phyloP scores from a whole-genome alignment of 2,329 filamentous ascomycete species.

The Pseudonectria buxi region DNA sequence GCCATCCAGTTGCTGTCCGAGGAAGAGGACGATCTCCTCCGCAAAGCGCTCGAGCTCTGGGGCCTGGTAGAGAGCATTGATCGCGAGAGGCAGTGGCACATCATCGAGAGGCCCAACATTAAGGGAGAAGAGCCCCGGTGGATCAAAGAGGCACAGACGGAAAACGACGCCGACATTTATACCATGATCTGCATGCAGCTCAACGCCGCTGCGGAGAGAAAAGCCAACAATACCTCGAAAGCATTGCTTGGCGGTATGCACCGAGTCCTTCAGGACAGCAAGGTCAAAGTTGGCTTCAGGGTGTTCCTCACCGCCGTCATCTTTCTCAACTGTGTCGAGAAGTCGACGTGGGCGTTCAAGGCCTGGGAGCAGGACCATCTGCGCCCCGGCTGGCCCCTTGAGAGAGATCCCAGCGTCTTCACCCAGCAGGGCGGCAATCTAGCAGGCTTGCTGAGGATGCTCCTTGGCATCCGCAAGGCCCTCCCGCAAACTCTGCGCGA shows the following conservation, averaged over 20 bases:
- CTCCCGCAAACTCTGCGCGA: constrained; percentile 46
- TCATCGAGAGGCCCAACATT: constrained; percentile 40
- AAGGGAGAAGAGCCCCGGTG: constrained; percentile 35
- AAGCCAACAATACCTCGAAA: constrained; percentile 53
- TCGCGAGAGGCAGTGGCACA: constrained; percentile 55
- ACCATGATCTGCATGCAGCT: constrained; percentile 58
- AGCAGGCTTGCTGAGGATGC: constrained; percentile 53
- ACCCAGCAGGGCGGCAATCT: constrained; percentile 54
- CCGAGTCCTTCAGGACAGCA: constrained; percentile 53
- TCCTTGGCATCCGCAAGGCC: constrained; percentile 53
- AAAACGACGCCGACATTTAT: constrained; percentile 50
- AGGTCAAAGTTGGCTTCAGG: constrained; percentile 51
- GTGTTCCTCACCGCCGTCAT: constrained; percentile 57
- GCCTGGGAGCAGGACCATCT: constrained; percentile 59
- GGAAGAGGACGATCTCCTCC: constrained; percentile 47
- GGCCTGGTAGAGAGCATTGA: constrained; percentile 59
- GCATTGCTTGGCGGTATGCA: constrained; percentile 54
- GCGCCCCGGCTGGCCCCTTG: constrained; percentile 54
- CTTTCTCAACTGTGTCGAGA: constrained; percentile 59
- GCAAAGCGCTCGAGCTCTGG: constrained; percentile 57
- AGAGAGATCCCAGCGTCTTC: constrained; percentile 48
- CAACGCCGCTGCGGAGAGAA: constrained; percentile 57
- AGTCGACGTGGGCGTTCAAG: constrained; percentile 63
- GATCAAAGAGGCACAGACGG: constrained; percentile 42
- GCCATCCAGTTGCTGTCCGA: constrained; percentile 40